Conservation (phyloP, 2,329 filamentous ascomycete genomes). For the Phyllosticta paracitricarpa region DNA sequence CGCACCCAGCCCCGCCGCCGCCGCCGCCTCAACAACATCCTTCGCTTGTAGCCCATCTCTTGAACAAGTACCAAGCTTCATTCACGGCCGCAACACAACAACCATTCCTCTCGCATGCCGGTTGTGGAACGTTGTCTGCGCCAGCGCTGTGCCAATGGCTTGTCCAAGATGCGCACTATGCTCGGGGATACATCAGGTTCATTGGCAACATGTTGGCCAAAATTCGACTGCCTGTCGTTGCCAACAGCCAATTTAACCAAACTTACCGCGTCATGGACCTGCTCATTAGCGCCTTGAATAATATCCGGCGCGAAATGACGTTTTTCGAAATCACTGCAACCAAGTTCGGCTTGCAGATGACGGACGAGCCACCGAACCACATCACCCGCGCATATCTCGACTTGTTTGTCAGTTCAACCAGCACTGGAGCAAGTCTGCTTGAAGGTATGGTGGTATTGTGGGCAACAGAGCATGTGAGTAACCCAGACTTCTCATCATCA, state of each 20-base stretch:
- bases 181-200: conserved; percentile 59
- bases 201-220: conserved; percentile 55
- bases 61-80: conserved; percentile 36
- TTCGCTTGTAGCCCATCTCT: conserved; percentile 49
- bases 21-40: conserved; percentile 22
- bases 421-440: conserved; percentile 43
- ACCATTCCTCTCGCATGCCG: conserved; percentile 56
- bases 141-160: conserved; percentile 55
- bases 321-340: conserved; percentile 57
- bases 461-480: conserved; percentile 56
- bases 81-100: conserved; percentile 53
- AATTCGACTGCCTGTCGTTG: conserved; percentile 44
- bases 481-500: background rate
- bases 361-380: conserved; percentile 32
- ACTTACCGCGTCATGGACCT: conserved; percentile 52
- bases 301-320: conserved; percentile 55
- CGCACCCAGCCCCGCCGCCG: conserved; percentile 17
- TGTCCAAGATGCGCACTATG: conserved; percentile 61
- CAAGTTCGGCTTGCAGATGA: conserved; percentile 48
- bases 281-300: conserved; percentile 54
- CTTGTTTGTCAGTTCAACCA: conserved; percentile 48
- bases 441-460: conserved; percentile 66
- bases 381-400: conserved; percentile 48
- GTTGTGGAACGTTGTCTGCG: conserved; percentile 50
- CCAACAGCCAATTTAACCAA: conserved; percentile 34